Percentiles rank a stretch among this genome's conserved stretches.
Conservation (phyloP, 176 grass and related monocot species). For the Eleusine indica region DNA sequence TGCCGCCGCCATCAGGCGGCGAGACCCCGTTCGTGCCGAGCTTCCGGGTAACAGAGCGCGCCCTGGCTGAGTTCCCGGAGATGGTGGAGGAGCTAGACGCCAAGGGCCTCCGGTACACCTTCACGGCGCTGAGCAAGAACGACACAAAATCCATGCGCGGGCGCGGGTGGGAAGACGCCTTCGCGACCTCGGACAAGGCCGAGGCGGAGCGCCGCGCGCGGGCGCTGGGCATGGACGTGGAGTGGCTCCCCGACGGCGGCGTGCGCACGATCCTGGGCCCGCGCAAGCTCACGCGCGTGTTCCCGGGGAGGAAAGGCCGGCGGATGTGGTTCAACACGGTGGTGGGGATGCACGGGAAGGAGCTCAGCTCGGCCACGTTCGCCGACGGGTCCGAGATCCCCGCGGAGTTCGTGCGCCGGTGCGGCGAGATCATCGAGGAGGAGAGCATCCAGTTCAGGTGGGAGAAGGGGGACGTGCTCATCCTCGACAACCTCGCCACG, state of each 20-base stretch:
- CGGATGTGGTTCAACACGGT: conserved; percentile 81
- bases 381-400: conserved; percentile 64
- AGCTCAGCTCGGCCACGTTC: conserved; percentile 55
- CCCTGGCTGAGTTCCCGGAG: conserved; percentile 59
- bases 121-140: conserved; percentile 68
- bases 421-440: conserved; percentile 79
- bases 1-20: conserved; percentile 59
- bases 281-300: conserved; percentile 53
- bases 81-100: conserved; percentile 58
- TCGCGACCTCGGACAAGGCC: conserved; percentile 53
- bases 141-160: conserved; percentile 69
- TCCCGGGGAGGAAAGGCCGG: conserved; percentile 35
- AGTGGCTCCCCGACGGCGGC: conserved; percentile 58
- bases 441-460: conserved; percentile 83
- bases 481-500: conserved; percentile 62
- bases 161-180: conserved; percentile 73
- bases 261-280: conserved; percentile 46
- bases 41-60: conserved; percentile 67
- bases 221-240: conserved; percentile 60
- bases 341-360: conserved; percentile 70
- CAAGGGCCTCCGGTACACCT: conserved; percentile 55
- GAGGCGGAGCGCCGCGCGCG: conserved; percentile 56
- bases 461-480: conserved; percentile 69
- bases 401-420: conserved; percentile 46
- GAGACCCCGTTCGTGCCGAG: conserved; percentile 74